phyloP scores from a whole-genome alignment of 192 early-diverging fungal genomes.

The Linnemannia exigua region DNA sequence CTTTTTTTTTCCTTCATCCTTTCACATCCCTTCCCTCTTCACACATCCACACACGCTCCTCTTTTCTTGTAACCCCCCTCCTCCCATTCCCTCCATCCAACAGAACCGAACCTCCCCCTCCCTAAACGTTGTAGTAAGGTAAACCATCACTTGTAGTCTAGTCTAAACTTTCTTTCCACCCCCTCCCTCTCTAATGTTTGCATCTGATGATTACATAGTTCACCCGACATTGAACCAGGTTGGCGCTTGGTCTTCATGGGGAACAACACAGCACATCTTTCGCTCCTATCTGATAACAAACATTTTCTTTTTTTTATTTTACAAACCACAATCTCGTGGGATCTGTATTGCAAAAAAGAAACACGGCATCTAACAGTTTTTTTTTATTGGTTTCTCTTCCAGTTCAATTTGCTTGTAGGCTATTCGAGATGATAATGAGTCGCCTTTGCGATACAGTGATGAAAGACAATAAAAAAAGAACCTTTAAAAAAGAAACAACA shows the following conservation, averaged over 20 bases:
- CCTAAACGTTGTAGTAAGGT: not conserved
- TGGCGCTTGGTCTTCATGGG: constrained; percentile 68
- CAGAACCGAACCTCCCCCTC: not conserved
- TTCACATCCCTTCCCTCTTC: not conserved
- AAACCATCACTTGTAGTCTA: not conserved
- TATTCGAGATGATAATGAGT: not conserved
- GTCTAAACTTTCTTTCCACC: not conserved
- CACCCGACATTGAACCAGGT: constrained; percentile 74
- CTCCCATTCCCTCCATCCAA: not conserved
- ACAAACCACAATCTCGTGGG: too few species aligned
- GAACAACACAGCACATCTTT: constrained; percentile 76
- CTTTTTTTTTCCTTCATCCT: not conserved
- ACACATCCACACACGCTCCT: not conserved
- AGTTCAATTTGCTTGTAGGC: not conserved
- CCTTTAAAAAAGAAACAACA: not conserved
- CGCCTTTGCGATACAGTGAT: too few species aligned
- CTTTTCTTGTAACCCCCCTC: too few species aligned
- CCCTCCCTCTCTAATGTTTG: not conserved
- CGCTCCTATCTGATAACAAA: constrained; percentile 88
- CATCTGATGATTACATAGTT: constrained; percentile 87
- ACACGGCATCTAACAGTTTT: not conserved
- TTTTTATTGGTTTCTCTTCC: not conserved
- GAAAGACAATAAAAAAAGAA: too few species aligned
- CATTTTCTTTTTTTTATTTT: not conserved
- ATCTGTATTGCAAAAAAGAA: not conserved